Evolutionary conservation across 2,329 filamentous ascomycete genomes (phyloP), one percentile per base, ranked within the genome.

Genomic region (Cryphonectria radicalis): DNA sequence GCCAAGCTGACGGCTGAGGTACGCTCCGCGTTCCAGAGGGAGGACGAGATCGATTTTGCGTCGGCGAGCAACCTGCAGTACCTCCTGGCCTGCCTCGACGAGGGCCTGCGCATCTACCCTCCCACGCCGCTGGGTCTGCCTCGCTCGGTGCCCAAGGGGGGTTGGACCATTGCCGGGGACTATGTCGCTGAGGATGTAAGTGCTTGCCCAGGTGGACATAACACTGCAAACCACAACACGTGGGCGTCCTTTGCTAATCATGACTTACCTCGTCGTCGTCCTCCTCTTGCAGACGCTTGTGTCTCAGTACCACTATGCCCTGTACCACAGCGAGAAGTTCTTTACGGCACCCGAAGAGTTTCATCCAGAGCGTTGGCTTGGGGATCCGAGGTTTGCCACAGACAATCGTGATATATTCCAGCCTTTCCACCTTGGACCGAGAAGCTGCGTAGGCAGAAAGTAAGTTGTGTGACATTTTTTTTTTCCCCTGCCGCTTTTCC

Each of bases 51-150:
- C 66, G 76, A 74, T 32, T 73, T 80, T 32, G 70, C 73, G 4
- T 76, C 76, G 7, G 75, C 78, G 3, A 72, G 72, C 60, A 71
- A 70, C 10, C 73, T 82, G 0, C 64, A 71, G 53, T 84, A 83
- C 62, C 76, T 83, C 69, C 72, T 77, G 17, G 82, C 81, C 11
- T 77, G 75, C 66, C 72, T 83, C 28, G 76, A 82, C 10, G 82
- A 84, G 75, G 77, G 76, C 7, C 71, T 84, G 37, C 77, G 82
- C 17, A 74, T 82, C 57, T 83, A 82, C 64, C 80, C 82, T n/a
- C 73, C 73, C 4, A 63, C 67, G 60, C 72, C 73, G n/a, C 50
- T 68, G 11, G 71, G 72, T 5, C 32, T 74, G 53, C 67, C 63
- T 22, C 72, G 73, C 14, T 19, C 67, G 67, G 60, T 64, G 28